Conservation (phyloP, 768 basidiomycete species). For the Phaeotremella skinneri region DNA sequence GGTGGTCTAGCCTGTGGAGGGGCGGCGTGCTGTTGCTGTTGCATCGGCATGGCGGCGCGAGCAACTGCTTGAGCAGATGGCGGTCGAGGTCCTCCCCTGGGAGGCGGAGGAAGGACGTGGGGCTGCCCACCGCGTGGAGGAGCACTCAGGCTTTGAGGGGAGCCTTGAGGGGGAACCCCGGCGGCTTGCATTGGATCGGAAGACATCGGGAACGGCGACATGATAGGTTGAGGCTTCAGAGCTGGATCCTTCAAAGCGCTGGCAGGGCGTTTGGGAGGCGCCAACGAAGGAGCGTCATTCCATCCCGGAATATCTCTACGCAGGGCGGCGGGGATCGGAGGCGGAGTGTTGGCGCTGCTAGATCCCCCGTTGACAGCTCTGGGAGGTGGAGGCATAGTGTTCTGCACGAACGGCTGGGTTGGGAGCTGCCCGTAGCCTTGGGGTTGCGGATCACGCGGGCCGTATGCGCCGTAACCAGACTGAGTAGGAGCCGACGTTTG, state of each 20-base stretch:
- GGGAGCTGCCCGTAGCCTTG: constrained; percentile 17
- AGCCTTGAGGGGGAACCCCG: constrained; percentile 52
- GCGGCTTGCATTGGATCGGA: constrained; percentile 35
- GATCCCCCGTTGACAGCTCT: constrained; percentile 56
- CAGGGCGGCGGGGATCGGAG: constrained; percentile 61
- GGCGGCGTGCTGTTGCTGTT: constrained; percentile 6
- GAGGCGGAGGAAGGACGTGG: constrained; percentile 47
- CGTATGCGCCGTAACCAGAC: constrained; percentile 25
- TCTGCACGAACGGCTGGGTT: constrained; percentile 25
- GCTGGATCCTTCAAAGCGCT: constrained; percentile 57
- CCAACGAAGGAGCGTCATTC: constrained; percentile 78
- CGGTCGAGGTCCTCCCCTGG: constrained; percentile 41
- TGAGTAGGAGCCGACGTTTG: constrained; percentile 14
- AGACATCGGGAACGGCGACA: constrained; percentile 79
- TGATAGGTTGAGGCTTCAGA: constrained; percentile 69
- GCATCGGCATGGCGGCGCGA: constrained; percentile 11
- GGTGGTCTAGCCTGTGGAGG: constrained; percentile 32
- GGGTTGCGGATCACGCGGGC: constrained; percentile 21
- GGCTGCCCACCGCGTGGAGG: constrained; percentile 36
- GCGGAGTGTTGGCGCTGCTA: constrained; percentile 51
- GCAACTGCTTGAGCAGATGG: constrained; percentile 44
- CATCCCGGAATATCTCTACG: constrained; percentile 72
- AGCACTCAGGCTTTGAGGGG: constrained; percentile 44
- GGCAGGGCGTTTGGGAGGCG: constrained; percentile 55
- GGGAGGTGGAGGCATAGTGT: constrained; percentile 51